Evolutionary conservation across 305 asterid species (phyloP).

Genomic region (Fraxinus sp.): DNA sequence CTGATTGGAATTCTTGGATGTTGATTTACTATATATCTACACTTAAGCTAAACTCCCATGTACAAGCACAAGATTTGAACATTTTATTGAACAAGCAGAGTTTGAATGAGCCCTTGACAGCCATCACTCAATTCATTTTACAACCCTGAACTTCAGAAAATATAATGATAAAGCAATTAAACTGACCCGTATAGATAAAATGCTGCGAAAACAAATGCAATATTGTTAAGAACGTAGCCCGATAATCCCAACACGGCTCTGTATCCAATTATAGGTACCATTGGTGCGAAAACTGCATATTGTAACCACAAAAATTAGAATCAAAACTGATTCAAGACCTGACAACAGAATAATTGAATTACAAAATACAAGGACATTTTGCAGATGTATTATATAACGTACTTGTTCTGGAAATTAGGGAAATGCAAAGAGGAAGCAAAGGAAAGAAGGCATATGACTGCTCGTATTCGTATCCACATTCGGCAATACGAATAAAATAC

Average conservation of each 20-base stretch:
- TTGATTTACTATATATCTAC: neutral
- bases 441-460: conserved; percentile 92
- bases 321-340: conserved; percentile 5
- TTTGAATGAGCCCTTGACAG: neutral
- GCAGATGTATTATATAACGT: neutral
- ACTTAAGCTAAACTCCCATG: neutral
- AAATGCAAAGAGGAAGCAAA: conserved; percentile 72
- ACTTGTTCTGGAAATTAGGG: conserved; percentile 74
- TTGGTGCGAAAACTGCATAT: conserved; percentile 75
- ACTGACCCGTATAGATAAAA: conserved; percentile 68
- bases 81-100: neutral
- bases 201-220: conserved; percentile 71
- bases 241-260: conserved; percentile 86
- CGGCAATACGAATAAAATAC: conserved; percentile 72
- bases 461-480: conserved; percentile 95
- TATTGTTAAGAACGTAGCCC: conserved; percentile 76
- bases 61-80: neutral
- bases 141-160: neutral
- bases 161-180: neutral
- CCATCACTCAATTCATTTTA: neutral
- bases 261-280: conserved; percentile 76
- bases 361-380: neutral
- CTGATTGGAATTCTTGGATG: neutral
- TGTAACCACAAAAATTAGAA: neutral
- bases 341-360: neutral